Evolutionary conservation across 768 basidiomycete genomes (phyloP), one percentile per base, ranked within the genome.

Genomic region (Ephemerocybe angulata): DNA sequence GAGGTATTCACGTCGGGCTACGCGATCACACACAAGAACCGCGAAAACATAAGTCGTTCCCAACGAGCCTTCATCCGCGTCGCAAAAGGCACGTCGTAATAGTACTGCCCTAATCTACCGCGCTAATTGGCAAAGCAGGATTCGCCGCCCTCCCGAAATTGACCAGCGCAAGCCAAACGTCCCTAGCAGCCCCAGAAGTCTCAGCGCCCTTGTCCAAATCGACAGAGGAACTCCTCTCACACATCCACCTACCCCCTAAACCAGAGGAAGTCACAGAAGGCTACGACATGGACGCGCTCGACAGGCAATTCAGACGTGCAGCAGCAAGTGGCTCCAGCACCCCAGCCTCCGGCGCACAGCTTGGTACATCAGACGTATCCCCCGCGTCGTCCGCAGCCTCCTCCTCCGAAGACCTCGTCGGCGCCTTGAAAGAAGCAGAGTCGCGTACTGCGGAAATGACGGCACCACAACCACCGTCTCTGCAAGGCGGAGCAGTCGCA

Each of bases 1-100:
- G 84, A 87, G 40, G 71, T 93, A 0, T 87, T 83, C 44, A 74
- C 92, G 7, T 89, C 90, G 13, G 93, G 93, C 0, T 91, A 84
- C 60, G 90, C 87, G 0, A 76, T 84, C 15, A 81, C 76, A 46
- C 73, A 82, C 40, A 79, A 82, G 40, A 74, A 81, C 1, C 76
- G 82, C 2, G 85, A 85, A 51, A 71, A 76, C 41, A 79, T 84
- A 1, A 85, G 84, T 53, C 84, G 91, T 4, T 82, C 90, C 1
- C 91, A 93, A 57, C 78, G 81, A 13, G 83, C 89, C 1, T 88
- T 95, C 60, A 75, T 93, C 35, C 78, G 78, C 12, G 66, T 94
- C 30, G 93, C 93, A 10, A 90, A 86, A 78, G 76, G 92, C 91
- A 60, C 29, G 66, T 53, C 61, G 10, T 25, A 27, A 35, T 37